phyloP scores from a whole-genome alignment of 2,329 filamentous ascomycete species.

The Diaporthe destruens region DNA sequence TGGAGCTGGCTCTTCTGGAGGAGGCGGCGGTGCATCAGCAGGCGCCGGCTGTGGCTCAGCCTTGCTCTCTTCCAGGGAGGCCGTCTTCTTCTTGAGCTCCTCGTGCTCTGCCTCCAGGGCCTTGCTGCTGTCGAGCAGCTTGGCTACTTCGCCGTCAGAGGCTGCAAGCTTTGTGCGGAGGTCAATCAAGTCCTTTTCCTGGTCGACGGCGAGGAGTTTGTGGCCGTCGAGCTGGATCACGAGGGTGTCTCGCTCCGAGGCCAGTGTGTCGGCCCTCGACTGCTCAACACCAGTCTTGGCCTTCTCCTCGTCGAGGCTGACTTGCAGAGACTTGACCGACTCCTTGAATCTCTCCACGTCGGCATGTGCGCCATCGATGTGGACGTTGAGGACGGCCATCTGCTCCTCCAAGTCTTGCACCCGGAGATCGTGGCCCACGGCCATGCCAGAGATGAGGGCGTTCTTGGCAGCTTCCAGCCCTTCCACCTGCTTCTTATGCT shows the following conservation, averaged over 20 bases:
- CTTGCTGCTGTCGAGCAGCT: constrained; percentile 38
- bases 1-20: constrained; percentile 14
- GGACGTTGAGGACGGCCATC: constrained; percentile 37
- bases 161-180: constrained; percentile 35
- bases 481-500: constrained; percentile 37
- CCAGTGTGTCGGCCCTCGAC: constrained; percentile 8
- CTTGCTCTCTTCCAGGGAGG: constrained; percentile 27
- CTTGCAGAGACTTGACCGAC: constrained; percentile 17
- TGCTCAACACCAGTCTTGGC: constrained; percentile 19
- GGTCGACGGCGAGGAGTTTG: constrained; percentile 29
- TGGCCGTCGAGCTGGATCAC: constrained; percentile 35
- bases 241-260: constrained; percentile 35
- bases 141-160: constrained; percentile 35
- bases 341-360: constrained; percentile 35
- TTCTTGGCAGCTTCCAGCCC: constrained; percentile 33
- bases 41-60: background rate
- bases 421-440: constrained; percentile 23
- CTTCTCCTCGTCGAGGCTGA: constrained; percentile 20
- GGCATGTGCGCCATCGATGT: constrained; percentile 39
- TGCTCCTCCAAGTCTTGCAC: constrained; percentile 38
- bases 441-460: constrained; percentile 21
- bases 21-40: background rate
- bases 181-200: constrained; percentile 38
- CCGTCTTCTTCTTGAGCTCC: constrained; percentile 35
- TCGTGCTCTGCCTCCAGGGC: constrained; percentile 40